Evolutionary conservation across 2,329 filamentous ascomycete species (phyloP).

Genomic region (Trichoderma sp.): DNA sequence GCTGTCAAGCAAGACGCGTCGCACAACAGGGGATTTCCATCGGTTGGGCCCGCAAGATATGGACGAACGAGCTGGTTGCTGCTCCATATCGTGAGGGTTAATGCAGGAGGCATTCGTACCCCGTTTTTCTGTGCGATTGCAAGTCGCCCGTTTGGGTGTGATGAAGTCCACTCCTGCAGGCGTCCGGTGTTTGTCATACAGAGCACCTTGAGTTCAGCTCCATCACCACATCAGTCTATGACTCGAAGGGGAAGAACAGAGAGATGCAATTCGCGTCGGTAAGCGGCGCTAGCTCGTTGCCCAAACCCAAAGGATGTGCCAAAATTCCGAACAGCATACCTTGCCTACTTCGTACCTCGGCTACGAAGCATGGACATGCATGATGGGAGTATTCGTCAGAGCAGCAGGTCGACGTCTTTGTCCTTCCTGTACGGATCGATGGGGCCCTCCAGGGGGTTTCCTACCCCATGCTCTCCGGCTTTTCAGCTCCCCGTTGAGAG

Average conservation of each 20-base stretch:
- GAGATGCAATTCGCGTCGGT: background rate
- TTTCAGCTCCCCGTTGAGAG: constrained; percentile 9
- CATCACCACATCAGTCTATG: background rate
- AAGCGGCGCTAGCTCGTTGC: background rate
- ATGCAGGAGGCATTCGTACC: constrained; percentile 15
- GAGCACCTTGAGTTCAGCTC: constrained; percentile 17
- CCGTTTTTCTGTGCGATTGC: constrained; percentile 12
- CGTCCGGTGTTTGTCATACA: constrained; percentile 25
- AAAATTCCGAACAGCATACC: constrained; percentile 14
- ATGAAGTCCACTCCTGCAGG: constrained; percentile 21
- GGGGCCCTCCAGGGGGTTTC: background rate
- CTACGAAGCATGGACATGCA: too few species aligned
- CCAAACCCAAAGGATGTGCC: constrained; percentile 5
- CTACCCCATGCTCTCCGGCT: constrained; percentile 9
- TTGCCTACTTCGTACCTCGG: too few species aligned
- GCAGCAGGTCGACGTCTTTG: too few species aligned
- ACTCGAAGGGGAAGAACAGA: constrained; percentile 8
- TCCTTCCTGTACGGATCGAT: background rate
- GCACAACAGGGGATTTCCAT: constrained; percentile 21
- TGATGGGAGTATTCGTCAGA: too few species aligned
- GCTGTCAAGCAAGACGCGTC: constrained; percentile 24
- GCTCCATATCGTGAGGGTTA: constrained; percentile 16
- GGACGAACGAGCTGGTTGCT: constrained; percentile 12
- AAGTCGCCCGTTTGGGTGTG: constrained; percentile 11
- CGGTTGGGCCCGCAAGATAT: constrained; percentile 4